Conservation (phyloP, 2,329 filamentous ascomycete genomes). For the Dactylonectria macrodidyma region DNA sequence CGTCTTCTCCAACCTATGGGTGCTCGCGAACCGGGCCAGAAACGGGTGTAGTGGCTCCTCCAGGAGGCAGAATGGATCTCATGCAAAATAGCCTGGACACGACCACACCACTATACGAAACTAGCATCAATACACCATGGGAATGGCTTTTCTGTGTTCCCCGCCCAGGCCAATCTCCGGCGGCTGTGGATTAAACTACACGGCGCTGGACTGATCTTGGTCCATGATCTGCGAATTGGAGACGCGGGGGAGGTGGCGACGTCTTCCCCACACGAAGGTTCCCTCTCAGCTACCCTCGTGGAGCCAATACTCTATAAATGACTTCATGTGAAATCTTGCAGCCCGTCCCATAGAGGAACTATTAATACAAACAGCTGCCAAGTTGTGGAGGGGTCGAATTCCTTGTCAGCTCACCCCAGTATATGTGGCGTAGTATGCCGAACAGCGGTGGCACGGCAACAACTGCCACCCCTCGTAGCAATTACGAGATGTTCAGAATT, state of each 20-base stretch:
- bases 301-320: not conserved
- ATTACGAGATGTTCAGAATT: not conserved
- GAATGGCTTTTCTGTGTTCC: not conserved
- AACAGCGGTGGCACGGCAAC: not conserved
- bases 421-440: not conserved
- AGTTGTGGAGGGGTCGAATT: not conserved
- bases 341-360: not conserved
- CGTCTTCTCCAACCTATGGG: not conserved
- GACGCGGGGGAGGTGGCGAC: slow-evolving; percentile 20
- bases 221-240: slow-evolving; percentile 16
- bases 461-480: not conserved
- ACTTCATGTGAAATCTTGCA: not conserved
- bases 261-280: slow-evolving; percentile 13
- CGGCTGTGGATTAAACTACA: not conserved
- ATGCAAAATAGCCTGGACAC: not conserved
- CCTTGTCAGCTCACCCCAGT: not conserved
- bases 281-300: not conserved
- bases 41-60: not conserved
- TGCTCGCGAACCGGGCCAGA: not conserved
- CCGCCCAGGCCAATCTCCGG: not conserved
- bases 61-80: not conserved
- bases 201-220: not conserved
- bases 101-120: not conserved
- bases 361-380: not conserved
- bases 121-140: not conserved